A percentile compares a stretch with the other conserved stretches of the same genome.
Evolutionary conservation across 2,329 filamentous ascomycete species (phyloP).

Genomic region (Calonectria hawksworthii): DNA sequence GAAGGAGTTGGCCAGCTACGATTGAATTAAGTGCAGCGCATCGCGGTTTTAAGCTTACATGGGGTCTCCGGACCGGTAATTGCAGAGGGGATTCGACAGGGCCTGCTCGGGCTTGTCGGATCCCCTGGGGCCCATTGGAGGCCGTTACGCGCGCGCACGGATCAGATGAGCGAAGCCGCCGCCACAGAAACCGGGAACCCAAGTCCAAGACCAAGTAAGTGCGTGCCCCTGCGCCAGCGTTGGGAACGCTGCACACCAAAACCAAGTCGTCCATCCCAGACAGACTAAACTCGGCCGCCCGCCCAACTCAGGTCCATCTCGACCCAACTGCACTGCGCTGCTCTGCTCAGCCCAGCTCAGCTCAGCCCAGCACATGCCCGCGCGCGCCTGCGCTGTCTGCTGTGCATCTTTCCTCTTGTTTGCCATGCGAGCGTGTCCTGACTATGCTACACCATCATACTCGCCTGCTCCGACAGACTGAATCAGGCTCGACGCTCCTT

Average conservation of each 20-base stretch:
- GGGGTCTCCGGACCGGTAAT: slow-evolving; percentile 10
- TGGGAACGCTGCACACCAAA: slow-evolving; percentile 8
- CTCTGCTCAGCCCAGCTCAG: slow-evolving; percentile 3
- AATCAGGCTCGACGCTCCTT: slow-evolving; percentile 5
- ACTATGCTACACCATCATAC: slow-evolving; percentile 40
- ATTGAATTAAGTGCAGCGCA: not conserved
- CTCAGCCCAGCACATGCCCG: slow-evolving; percentile 18
- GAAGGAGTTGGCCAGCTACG: not conserved
- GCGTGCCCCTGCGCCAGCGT: not conserved
- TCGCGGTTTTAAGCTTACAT: slow-evolving; percentile 13
- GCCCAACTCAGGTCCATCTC: slow-evolving; percentile 11
- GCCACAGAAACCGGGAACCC: slow-evolving; percentile 14
- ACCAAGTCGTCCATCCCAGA: slow-evolving; percentile 27
- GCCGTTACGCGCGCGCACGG: slow-evolving; percentile 9
- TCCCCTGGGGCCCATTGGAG: not conserved
- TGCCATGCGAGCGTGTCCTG: slow-evolving; percentile 43
- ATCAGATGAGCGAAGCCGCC: slow-evolving; percentile 2
- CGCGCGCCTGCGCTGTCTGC: slow-evolving; percentile 36
- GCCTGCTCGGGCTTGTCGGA: not conserved
- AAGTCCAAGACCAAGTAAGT: not conserved
- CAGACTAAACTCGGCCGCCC: slow-evolving; percentile 17
- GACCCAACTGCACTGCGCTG: slow-evolving; percentile 5
- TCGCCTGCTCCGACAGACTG: slow-evolving; percentile 39
- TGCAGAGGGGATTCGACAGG: slow-evolving; percentile 11
- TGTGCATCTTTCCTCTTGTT: slow-evolving; percentile 31